Base-by-base conservation (phyloP, 176 grass and related monocot species). In the Cenchrus fungigraminus region DNA sequence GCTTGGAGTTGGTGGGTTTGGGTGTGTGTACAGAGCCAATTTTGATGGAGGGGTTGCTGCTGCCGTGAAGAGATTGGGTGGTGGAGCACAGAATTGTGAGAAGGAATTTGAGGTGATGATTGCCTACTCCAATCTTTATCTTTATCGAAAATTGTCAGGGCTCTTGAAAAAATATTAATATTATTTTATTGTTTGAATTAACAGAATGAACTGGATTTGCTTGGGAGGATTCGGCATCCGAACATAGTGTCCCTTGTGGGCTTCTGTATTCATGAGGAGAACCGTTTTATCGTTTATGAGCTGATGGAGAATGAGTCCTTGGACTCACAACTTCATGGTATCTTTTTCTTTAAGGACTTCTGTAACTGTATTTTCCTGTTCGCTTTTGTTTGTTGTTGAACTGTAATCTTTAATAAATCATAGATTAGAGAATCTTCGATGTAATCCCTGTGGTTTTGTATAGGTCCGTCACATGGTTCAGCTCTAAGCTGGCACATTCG, bases 321-420 rank as follows among this genome's bases (percentile, higher is more conserved):
- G 79, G 97, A 96, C 42, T 79, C 88, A 65, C 97, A 92, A 65
- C 88, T 99, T 69, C 94, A 99, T 79, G 97, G 97, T 99, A 94
- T 67, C 53, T 8, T n/a, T 82, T 70, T 28, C 66, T 46, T 70
- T 55, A 12, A 29, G 6, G 34, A 40, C 28, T 74, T 72, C 14
- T 51, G 12, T 2, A 9, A 54, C 45, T 3, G 6, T 61, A 53
- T 79, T 80, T 73, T 60, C 1, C 79, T 73, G 17, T 53, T 77
- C 71, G 20, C 71, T 82, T 81, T 47, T 42, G 37, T 67, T 55
- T 74, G 8, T 12, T 20, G 2, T 56, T 58, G 10, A 59, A 62
- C 55, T 64, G 0, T 86, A 45, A 57, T 56, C 11, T 31, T 78
- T 28, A 61, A 71, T 51, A 66, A 43, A 47, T 32, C 34, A 34